Base-by-base conservation (phyloP, 208 protist genomes). In the Trypanosomatidae sp. region DNA sequence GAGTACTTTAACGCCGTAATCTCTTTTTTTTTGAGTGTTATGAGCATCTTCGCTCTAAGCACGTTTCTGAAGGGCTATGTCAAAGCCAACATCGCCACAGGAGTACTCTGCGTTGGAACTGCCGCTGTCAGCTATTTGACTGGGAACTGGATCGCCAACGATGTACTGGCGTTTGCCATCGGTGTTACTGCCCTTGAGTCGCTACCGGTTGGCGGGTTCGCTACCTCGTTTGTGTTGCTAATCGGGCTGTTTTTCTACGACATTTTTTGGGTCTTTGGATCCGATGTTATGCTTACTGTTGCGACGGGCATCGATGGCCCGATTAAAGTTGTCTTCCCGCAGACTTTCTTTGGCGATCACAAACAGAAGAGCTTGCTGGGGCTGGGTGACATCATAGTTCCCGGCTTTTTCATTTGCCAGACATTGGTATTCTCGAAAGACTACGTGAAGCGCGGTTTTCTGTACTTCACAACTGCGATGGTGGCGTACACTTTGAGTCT, bases 251-350 rank as follows among this genome's bases (percentile, higher is more conserved):
- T 99, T 84, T 91, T 98, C 62, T 99, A 99, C 75, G 98, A 99
- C 82, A 98, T 99, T 47, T 99, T 98, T 71, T 99, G 97, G 97
- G 98, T 99, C 13, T 99, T 99, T 82, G 97, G 97, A 30, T 98
- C 98, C 7, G 94, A 98, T 73, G 97, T 99, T 8, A 99, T 98
- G 98, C 76, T 99, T 7, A 97, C 86, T 10, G 98, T 99, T 1
- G 98, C 98, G 5, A 98, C 90, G 49, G 91, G 87, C 56, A 90
- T 99, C 25, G 90, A 99, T 46, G 98, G 95, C 2, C 98, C 98
- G 3, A 98, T 99, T 72, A 98, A 99, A 76, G 49, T 99, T 1
- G 28, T 98, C 3, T 98, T 98, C 55, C 98, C 98, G 19, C 71
- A 94, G 9, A 88, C 88, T 53, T 71, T 96, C 9, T 93, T 93